Conservation (phyloP, 176 grass and related monocot genomes). For the Ensete glaucum region DNA sequence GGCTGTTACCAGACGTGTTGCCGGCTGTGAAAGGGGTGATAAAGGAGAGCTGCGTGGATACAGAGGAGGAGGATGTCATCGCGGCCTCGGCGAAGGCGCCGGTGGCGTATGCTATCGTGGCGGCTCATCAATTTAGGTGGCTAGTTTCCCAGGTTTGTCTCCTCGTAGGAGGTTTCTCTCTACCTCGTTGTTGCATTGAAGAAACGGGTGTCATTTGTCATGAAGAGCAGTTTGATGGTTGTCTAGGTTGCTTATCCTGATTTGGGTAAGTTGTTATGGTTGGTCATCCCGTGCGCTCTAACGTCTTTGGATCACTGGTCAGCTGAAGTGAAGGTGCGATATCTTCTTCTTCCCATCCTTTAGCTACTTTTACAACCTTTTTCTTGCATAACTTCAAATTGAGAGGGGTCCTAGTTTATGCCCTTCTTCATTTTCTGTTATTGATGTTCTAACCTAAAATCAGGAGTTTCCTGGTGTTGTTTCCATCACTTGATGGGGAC, state of each 20-base stretch:
- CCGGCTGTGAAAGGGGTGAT: conserved; percentile 48
- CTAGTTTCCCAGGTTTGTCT: conserved; percentile 65
- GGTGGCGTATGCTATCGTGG: conserved; percentile 48
- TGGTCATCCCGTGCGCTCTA: conserved; percentile 76
- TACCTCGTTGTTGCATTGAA: neutral
- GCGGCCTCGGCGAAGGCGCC: conserved; percentile 32
- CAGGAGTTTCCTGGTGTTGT: neutral
- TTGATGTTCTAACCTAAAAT: neutral
- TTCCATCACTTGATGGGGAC: neutral
- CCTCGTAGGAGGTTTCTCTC: neutral
- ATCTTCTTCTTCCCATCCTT: conserved; percentile 8
- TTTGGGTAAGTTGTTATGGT: conserved; percentile 54
- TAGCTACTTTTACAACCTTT: neutral
- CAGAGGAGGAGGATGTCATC: conserved; percentile 39
- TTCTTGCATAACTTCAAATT: neutral
- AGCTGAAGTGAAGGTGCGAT: conserved; percentile 57
- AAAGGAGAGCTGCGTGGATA: conserved; percentile 44
- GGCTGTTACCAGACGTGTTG: conserved; percentile 38
- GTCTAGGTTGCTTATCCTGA: conserved; percentile 58
- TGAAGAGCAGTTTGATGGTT: conserved; percentile 10
- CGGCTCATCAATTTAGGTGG: conserved; percentile 77
- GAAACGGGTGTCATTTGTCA: conserved; percentile 3
- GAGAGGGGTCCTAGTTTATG: neutral
- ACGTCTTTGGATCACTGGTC: conserved; percentile 92
- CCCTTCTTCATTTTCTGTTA: neutral